Evolutionary conservation across 805 yeast genomes (phyloP).

Genomic region (Metschnikowia gruessii): DNA sequence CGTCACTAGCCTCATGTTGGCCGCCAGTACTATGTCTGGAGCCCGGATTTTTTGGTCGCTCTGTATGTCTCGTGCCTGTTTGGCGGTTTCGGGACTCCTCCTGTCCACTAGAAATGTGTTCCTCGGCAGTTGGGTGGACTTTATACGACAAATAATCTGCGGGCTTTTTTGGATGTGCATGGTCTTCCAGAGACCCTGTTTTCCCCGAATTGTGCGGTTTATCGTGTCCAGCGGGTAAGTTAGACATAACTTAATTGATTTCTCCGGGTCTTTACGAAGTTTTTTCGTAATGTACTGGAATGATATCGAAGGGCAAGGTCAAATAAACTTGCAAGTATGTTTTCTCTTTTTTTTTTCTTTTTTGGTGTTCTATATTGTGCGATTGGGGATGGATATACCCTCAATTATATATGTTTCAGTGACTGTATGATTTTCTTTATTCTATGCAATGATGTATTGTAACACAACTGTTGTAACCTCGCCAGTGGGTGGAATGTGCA

Average conservation of each 20-base stretch:
- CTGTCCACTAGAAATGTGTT: conserved; percentile 4
- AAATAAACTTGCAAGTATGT: background rate
- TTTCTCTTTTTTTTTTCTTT: background rate
- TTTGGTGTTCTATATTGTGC: background rate
- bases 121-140: conserved; percentile 3
- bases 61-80: background rate
- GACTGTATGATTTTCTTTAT: too few species aligned
- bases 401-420: background rate
- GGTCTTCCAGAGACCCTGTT: background rate
- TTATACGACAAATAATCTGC: conserved; percentile 6
- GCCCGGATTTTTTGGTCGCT: background rate
- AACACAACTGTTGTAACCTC: background rate
- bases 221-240: background rate
- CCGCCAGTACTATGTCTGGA: background rate
- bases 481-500: background rate
- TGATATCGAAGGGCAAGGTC: background rate
- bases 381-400: background rate
- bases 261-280: background rate
- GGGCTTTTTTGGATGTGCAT: background rate
- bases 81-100: background rate
- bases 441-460: background rate
- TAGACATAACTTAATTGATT: background rate
- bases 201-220: background rate
- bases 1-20: background rate
- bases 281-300: background rate